Evolutionary conservation across 371 early-diverging fungal genomes (phyloP).

Genomic region (Mortierella sp.): DNA sequence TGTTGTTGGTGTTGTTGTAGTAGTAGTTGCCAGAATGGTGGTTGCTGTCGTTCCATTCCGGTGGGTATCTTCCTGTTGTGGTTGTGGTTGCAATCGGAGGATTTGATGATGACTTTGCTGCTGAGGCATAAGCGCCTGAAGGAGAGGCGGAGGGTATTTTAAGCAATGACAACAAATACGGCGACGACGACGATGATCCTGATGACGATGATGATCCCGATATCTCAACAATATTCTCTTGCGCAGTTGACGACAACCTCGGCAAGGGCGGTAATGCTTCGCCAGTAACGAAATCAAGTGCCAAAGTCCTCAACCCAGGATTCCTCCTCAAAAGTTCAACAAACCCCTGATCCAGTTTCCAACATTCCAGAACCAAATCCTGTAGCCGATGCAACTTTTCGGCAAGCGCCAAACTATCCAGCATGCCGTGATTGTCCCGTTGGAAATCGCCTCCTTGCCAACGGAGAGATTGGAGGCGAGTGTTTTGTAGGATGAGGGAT

Average conservation of each 20-base stretch:
- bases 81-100: not conserved
- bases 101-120: not conserved
- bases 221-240: not conserved
- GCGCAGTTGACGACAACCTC: not conserved
- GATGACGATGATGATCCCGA: not conserved
- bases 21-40: not conserved
- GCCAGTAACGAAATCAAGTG: constrained; percentile 33
- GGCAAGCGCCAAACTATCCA: constrained; percentile 21
- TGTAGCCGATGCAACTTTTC: constrained; percentile 16
- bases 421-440: constrained; percentile 24
- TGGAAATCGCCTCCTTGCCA: constrained; percentile 40
- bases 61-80: not conserved
- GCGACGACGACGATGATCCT: not conserved
- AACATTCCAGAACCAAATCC: constrained; percentile 34
- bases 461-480: constrained; percentile 24
- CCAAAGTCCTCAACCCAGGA: constrained; percentile 16
- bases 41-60: not conserved
- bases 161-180: not conserved
- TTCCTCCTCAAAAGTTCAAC: constrained; percentile 21
- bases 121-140: not conserved
- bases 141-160: not conserved
- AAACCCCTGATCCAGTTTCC: constrained; percentile 21
- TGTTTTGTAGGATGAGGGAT: constrained; percentile 21
- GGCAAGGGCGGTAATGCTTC: constrained; percentile 1
- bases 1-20: not conserved